Conservation (phyloP, 306 rosid species). For the Trifolium subterraneum region DNA sequence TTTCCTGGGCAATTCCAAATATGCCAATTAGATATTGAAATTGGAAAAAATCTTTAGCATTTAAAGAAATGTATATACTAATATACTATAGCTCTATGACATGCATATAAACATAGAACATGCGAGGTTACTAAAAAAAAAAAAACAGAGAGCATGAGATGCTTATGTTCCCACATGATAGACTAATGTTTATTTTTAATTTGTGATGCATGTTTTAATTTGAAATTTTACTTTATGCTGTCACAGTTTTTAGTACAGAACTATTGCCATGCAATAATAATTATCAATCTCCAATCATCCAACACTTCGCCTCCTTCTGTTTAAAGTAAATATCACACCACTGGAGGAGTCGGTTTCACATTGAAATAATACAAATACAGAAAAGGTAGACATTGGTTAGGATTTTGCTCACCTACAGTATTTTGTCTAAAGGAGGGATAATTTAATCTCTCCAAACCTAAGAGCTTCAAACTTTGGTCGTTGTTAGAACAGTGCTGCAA, state of each 20-base stretch:
- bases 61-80: not conserved
- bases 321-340: slow-evolving; percentile 10
- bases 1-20: slow-evolving; percentile 41
- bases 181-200: not conserved
- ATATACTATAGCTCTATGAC: too few species aligned
- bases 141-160: not conserved
- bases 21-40: slow-evolving; percentile 39
- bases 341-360: not conserved
- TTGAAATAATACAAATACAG: not conserved
- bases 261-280: slow-evolving; percentile 9
- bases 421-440: not conserved
- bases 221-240: slow-evolving; percentile 24
- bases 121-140: not conserved
- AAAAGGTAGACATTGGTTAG: not conserved
- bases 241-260: slow-evolving; percentile 27
- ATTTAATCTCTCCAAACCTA: slow-evolving; percentile 7
- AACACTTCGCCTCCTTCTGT: not conserved
- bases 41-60: not conserved
- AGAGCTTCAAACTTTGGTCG: slow-evolving; percentile 11
- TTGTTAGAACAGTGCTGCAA: slow-evolving; percentile 2
- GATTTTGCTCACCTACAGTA: slow-evolving; percentile 15
- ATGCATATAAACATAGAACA: slow-evolving; percentile 1
- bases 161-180: not conserved
- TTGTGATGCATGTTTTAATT: slow-evolving; percentile 7
- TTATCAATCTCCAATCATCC: slow-evolving; percentile 14